Conservation (phyloP, 1,284 basidiomycete species). For the Schizophyllum amplum region DNA sequence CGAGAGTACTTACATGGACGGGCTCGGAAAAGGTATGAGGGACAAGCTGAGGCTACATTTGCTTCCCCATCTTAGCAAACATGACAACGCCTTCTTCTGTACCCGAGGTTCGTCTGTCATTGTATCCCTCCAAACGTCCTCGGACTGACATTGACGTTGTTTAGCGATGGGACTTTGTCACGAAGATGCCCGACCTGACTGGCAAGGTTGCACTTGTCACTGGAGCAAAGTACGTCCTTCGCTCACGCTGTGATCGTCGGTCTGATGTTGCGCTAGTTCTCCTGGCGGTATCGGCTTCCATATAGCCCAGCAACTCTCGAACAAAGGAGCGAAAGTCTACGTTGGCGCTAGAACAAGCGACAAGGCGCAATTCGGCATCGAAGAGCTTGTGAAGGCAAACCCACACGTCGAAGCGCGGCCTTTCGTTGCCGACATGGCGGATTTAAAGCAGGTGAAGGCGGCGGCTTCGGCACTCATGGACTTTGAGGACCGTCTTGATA, state of each 20-base stretch:
- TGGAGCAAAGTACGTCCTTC: conserved; percentile 1
- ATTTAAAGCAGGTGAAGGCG: neutral
- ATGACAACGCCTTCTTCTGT: too few species aligned
- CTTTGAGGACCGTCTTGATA: conserved; percentile 10
- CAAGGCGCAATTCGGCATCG: neutral
- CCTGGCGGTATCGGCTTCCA: conserved; percentile 14
- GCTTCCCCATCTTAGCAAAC: too few species aligned
- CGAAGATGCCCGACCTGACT: neutral
- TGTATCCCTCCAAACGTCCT: too few species aligned
- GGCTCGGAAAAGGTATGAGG: too few species aligned
- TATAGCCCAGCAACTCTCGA: conserved; percentile 14
- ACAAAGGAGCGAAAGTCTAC: conserved; percentile 17
- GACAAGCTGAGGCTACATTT: too few species aligned
- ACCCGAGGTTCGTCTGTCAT: too few species aligned
- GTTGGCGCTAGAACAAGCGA: conserved; percentile 6
- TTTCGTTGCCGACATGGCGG: neutral
- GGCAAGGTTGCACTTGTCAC: conserved; percentile 4
- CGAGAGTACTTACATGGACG: too few species aligned
- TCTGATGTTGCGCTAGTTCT: neutral
- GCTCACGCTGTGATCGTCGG: neutral
- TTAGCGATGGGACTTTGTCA: neutral
- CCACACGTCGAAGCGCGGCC: neutral
- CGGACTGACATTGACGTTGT: neutral
- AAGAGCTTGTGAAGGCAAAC: neutral
- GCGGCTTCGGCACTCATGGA: conserved; percentile 1